These are phyloP conservation scores for Tephrocybe sp. DNA, from an alignment of 768 basidiomycete genomes.

Conservation along the genomic window DNA sequence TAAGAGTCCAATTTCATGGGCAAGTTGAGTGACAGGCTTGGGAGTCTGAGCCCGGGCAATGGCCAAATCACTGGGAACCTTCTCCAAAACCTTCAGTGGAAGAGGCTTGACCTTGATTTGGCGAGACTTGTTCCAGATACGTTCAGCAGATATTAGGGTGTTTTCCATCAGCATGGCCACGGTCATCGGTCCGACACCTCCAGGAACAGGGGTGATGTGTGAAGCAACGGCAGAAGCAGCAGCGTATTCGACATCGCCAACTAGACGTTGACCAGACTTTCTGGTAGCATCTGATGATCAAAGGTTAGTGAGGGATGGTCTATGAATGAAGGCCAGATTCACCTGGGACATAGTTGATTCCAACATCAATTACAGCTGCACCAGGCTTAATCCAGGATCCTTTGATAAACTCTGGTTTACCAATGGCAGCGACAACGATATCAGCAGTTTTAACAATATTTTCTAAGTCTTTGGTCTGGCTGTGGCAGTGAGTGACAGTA, in stretches of 20 bases:
- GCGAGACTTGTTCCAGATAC: slow-evolving; percentile 69
- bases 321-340: slow-evolving; percentile 14
- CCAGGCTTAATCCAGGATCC: slow-evolving; percentile 96
- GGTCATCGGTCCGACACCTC: slow-evolving; percentile 99
- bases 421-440: slow-evolving; percentile 95
- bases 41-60: slow-evolving; percentile 95
- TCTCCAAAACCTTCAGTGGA: slow-evolving; percentile 71
- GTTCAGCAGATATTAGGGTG: slow-evolving; percentile 80
- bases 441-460: slow-evolving; percentile 84
- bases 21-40: slow-evolving; percentile 82
- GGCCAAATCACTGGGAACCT: slow-evolving; percentile 95
- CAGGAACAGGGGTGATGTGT: slow-evolving; percentile 95
- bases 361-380: slow-evolving; percentile 95
- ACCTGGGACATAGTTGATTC: slow-evolving; percentile 95
- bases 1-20: slow-evolving; percentile 82
- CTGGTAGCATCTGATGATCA: slow-evolving; percentile 67
- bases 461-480: slow-evolving; percentile 78
- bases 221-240: slow-evolving; percentile 78
- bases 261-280: slow-evolving; percentile 93
- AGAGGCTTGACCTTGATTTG: slow-evolving; percentile 74
- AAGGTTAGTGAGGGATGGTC: neutral
- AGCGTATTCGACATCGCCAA: slow-evolving; percentile 91
- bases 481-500: slow-evolving; percentile 98
- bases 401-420: slow-evolving; percentile 85
- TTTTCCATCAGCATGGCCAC: slow-evolving; percentile 98